These are phyloP conservation scores for Leccinum truebloodii DNA, from an alignment of 768 basidiomycete species.

Conservation along the genomic window DNA sequence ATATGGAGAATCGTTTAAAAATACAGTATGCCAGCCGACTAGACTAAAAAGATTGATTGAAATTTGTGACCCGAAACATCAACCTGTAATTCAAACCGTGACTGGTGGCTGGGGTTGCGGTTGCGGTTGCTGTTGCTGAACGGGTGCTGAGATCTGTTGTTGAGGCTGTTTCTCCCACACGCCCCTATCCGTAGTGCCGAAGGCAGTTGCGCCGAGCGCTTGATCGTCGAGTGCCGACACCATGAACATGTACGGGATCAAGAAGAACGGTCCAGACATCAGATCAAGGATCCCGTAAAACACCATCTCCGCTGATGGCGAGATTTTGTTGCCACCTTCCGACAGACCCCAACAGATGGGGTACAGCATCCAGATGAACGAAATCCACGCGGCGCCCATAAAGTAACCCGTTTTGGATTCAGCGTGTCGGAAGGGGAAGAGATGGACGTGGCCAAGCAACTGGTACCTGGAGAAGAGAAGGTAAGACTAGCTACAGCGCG, in stretches of 20 bases:
- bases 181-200: constrained; percentile 13
- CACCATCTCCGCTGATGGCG: constrained; percentile 53
- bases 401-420: constrained; percentile 31
- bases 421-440: constrained; percentile 27
- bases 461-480: constrained; percentile 26
- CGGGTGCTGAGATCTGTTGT: not conserved
- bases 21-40: not conserved
- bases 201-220: constrained; percentile 6
- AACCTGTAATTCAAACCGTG: not conserved
- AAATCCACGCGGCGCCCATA: constrained; percentile 43
- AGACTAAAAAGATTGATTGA: no score
- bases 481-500: not conserved
- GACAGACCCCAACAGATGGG: constrained; percentile 58
- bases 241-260: constrained; percentile 33
- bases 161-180: not conserved
- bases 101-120: not conserved
- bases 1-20: not conserved
- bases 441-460: constrained; percentile 30
- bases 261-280: constrained; percentile 40
- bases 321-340: constrained; percentile 53
- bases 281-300: constrained; percentile 52
- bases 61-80: not conserved
- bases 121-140: not conserved
- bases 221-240: not conserved
- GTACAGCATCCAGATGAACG: constrained; percentile 59